Evolutionary conservation across 2,329 filamentous ascomycete genomes (phyloP).

Genomic region (Pseudocercospora musae): DNA sequence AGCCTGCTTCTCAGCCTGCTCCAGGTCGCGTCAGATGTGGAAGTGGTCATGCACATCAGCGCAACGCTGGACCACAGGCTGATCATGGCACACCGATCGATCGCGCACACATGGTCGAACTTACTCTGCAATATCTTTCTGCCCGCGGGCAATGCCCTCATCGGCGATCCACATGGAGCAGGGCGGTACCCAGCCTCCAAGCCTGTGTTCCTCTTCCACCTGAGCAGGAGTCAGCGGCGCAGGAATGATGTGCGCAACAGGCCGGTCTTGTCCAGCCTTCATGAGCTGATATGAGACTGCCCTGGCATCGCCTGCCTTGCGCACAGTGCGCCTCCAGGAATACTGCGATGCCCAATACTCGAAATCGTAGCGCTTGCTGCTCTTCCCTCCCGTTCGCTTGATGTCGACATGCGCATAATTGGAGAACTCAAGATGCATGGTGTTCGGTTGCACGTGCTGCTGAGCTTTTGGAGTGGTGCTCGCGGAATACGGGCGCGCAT

Average conservation of each 20-base stretch:
- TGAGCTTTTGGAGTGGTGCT: constrained; percentile 9
- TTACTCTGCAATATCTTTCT: constrained; percentile 85
- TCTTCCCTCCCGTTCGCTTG: constrained; percentile 62
- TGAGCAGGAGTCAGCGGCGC: constrained; percentile 71
- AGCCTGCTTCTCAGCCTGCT: neutral
- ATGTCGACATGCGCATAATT: constrained; percentile 94
- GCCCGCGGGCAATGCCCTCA: constrained; percentile 61
- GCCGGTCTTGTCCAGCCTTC: constrained; percentile 60
- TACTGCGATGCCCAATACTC: constrained; percentile 90
- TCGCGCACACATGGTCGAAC: constrained; percentile 34
- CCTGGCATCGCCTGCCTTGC: constrained; percentile 61
- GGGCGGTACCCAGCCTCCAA: constrained; percentile 86
- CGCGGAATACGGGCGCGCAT: constrained; percentile 50
- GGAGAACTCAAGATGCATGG: constrained; percentile 87
- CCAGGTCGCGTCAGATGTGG: neutral
- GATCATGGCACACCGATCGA: neutral
- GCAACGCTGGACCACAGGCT: neutral
- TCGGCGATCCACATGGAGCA: constrained; percentile 90
- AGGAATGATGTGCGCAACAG: constrained; percentile 81
- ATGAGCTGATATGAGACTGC: constrained; percentile 77
- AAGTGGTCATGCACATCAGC: neutral
- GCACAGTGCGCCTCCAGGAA: constrained; percentile 72
- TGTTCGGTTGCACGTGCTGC: constrained; percentile 48
- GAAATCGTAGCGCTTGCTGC: constrained; percentile 78
- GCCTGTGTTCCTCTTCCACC: constrained; percentile 65